These are phyloP conservation scores for Curvularia verruculosa DNA, from an alignment of 2,329 filamentous ascomycete species.

Conservation along the genomic window DNA sequence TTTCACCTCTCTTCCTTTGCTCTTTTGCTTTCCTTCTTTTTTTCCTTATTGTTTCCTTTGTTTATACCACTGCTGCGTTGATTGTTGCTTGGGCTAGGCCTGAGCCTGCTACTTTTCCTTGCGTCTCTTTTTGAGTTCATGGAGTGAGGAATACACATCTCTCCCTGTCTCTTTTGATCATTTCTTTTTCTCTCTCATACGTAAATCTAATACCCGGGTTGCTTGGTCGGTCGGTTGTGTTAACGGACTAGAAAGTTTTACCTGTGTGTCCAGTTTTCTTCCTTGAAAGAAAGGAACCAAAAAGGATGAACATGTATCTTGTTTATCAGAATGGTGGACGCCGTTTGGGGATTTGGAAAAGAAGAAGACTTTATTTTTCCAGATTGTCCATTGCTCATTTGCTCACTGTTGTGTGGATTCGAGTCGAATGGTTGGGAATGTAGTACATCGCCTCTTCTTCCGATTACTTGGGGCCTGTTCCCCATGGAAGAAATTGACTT, in stretches of 20 bases:
- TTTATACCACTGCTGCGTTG: constrained; percentile 12
- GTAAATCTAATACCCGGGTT: constrained; percentile 11
- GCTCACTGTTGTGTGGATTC: background rate
- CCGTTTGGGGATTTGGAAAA: background rate
- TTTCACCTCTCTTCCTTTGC: background rate
- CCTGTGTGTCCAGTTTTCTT: background rate
- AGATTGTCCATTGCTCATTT: background rate
- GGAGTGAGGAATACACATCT: background rate
- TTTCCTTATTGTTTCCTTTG: constrained; percentile 9
- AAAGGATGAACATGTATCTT: background rate
- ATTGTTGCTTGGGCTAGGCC: background rate
- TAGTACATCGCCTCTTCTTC: background rate
- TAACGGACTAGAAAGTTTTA: background rate
- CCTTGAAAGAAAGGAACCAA: background rate
- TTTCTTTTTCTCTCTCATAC: background rate
- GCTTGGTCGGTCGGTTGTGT: background rate
- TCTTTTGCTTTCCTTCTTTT: background rate
- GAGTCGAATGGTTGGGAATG: background rate
- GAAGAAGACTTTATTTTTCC: background rate
- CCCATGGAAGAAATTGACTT: background rate
- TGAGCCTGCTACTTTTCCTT: background rate
- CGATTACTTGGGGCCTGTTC: background rate
- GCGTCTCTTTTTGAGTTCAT: background rate
- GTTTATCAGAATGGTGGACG: background rate
- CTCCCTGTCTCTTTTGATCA: background rate